Percentiles rank a stretch among this genome's conserved stretches.
phyloP scores from a whole-genome alignment of 306 rosid genomes.

The Casuarina equisetifolia region DNA sequence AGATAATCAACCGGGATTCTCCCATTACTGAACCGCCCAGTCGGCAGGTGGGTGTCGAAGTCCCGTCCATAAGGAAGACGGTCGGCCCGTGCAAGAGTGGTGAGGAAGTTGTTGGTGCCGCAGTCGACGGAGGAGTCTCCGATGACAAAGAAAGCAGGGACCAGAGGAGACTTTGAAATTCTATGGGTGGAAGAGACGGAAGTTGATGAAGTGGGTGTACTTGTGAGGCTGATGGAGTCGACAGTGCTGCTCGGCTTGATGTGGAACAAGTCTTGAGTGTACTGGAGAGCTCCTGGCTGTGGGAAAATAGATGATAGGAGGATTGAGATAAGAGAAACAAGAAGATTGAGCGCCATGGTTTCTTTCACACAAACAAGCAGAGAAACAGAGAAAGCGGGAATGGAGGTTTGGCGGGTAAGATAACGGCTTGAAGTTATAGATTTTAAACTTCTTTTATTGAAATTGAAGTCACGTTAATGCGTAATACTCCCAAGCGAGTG shows the following conservation, averaged over 20 bases:
- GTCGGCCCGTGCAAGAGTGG: conserved; percentile 77
- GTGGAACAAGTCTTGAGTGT: conserved; percentile 12
- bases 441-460: not conserved
- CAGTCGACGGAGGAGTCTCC: conserved; percentile 88
- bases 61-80: conserved; percentile 82
- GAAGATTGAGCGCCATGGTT: conserved; percentile 30
- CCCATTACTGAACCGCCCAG: conserved; percentile 83
- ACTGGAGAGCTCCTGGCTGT: conserved; percentile 25
- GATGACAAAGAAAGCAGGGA: conserved; percentile 69
- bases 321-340: conserved; percentile 21
- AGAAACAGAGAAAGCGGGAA: not conserved
- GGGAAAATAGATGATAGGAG: conserved; percentile 21
- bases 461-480: no score
- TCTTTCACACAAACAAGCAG: conserved; percentile 1
- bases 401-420: conserved; percentile 51
- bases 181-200: conserved; percentile 4
- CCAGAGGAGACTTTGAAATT: conserved; percentile 34
- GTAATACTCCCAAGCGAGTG: no score
- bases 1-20: conserved; percentile 84
- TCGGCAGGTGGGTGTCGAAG: conserved; percentile 77
- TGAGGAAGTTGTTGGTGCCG: conserved; percentile 80
- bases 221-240: not conserved
- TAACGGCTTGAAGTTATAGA: not conserved
- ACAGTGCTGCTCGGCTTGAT: not conserved
- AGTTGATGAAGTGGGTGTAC: conserved; percentile 32